Evolutionary conservation across 805 yeast species (phyloP).

Genomic region (Metahyphopichia silvanorum): DNA sequence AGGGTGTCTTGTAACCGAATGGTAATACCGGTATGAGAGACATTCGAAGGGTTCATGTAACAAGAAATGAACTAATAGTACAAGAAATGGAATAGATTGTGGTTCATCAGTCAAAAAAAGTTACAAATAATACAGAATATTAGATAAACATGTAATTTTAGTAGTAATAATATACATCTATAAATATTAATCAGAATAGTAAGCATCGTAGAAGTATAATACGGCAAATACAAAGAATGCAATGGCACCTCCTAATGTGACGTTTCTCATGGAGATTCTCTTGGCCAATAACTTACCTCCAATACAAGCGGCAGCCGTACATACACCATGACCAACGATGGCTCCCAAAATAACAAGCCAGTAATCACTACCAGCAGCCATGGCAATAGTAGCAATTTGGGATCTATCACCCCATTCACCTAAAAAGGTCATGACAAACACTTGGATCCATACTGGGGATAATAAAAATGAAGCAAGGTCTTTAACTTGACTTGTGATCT

Average conservation of each 20-base stretch:
- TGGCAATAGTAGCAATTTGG: conserved; percentile 95
- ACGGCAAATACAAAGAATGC: conserved; percentile 84
- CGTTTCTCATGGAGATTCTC: conserved; percentile 84
- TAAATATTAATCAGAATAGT: conserved; percentile 20
- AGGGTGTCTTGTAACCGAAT: conserved; percentile 31
- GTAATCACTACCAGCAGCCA: conserved; percentile 96
- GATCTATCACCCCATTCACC: conserved; percentile 99
- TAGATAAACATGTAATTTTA: too few relatives aligned
- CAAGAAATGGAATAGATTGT: too few relatives aligned
- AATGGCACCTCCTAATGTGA: conserved; percentile 85
- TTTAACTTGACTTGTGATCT: conserved; percentile 38
- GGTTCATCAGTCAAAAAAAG: too few relatives aligned
- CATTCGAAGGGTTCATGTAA: too few relatives aligned
- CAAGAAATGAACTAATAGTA: too few relatives aligned
- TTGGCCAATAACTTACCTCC: conserved; percentile 92
- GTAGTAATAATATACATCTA: too few relatives aligned
- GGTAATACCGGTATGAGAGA: too few relatives aligned
- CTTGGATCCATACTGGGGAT: conserved; percentile 91
- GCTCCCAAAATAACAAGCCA: conserved; percentile 89
- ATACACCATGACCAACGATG: conserved; percentile 80
- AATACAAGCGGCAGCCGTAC: conserved; percentile 86
- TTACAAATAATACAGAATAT: too few relatives aligned
- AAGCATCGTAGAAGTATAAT: conserved; percentile 73
- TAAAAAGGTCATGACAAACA: conserved; percentile 89
- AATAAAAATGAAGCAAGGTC: conserved; percentile 61